A percentile compares a stretch with the other conserved stretches of the same genome.
Evolutionary conservation across 1,284 basidiomycete genomes (phyloP).

Genomic region (Cryptococcus sp.): DNA sequence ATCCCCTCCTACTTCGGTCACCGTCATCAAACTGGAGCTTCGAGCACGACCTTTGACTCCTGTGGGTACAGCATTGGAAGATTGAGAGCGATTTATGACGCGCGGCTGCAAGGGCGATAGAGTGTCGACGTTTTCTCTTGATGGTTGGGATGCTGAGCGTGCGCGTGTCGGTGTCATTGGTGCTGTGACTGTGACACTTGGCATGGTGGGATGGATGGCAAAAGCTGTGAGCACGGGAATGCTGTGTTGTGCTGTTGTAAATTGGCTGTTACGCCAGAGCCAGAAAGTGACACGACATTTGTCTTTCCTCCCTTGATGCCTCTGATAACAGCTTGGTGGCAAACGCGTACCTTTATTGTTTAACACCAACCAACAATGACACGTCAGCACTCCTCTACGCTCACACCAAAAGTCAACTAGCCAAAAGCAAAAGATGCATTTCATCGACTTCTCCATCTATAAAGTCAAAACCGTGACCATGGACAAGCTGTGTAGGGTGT

Average conservation of each 20-base stretch:
- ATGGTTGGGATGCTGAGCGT: conserved; percentile 49
- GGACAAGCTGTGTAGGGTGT: not conserved
- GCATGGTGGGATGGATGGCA: not conserved
- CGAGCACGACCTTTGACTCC: conserved; percentile 62
- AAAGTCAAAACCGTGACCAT: not conserved
- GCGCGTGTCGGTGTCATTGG: conserved; percentile 39
- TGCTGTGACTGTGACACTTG: conserved; percentile 35
- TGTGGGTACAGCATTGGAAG: conserved; percentile 21
- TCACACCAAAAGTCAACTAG: no score
- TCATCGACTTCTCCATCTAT: no score
- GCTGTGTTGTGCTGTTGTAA: no score
- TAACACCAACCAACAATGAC: no score
- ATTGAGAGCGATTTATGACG: conserved; percentile 26
- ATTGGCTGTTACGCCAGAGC: no score
- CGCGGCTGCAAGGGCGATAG: conserved; percentile 21
- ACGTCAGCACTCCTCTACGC: no score
- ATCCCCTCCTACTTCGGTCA: conserved; percentile 79
- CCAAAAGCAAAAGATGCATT: no score
- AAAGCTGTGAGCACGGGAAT: not conserved
- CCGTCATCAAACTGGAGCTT: conserved; percentile 79
- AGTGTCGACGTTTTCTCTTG: conserved; percentile 44
- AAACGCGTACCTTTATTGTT: no score
- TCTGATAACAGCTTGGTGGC: no score
- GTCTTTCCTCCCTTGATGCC: no score
- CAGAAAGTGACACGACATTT: no score